Base-by-base conservation (phyloP, 139 green algal species). In the Picochlorum sp. region DNA sequence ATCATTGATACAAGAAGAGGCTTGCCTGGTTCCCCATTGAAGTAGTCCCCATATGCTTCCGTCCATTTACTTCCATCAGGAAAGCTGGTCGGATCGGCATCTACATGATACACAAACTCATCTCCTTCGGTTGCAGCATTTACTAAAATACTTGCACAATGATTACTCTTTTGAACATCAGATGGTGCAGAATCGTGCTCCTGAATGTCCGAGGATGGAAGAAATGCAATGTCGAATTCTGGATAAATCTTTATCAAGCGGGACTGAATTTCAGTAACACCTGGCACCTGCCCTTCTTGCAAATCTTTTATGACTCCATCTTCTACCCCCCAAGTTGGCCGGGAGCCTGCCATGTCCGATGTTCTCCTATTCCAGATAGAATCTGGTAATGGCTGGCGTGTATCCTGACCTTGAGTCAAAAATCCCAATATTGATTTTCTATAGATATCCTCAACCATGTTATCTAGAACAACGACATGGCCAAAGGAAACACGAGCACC, bases 1-100 rank as follows among this genome's bases (percentile, higher is more conserved):
- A 95, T 61, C 59, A 94, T 67, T 39, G 72, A 85, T 22, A 89
- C 78, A 20, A 95, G 79, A 50, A 92, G 64, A 5, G 88, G 88
- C 61, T 75, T 55, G 16, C 81, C 78, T 1, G 84, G 78, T 61
- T 94, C 86, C 35, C 85, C 68, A 60, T 93, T 94, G 59, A 75
- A 73, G 55, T 94, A 95, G 39, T 73, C 66, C 4, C 86, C 84
- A 63, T 78, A 81, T 14, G 50, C 13, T 6, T 26, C 26, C 37
- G 49, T 24, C 68, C 68, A 76, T 33, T 54, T 43, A 1, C 70
- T 83, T 12, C 55, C 28, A 22, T 59, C 30, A 5, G 79, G 75
- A 33, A 91, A 77, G 18, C 64, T 73, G 7, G 61, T 69, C 10
- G 88, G 88, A 65, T 95, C 88, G 2, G 85, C 85, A 65, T 95